Evolutionary conservation across 805 yeast species (phyloP).

Genomic region (Geotrichum ghanense): DNA sequence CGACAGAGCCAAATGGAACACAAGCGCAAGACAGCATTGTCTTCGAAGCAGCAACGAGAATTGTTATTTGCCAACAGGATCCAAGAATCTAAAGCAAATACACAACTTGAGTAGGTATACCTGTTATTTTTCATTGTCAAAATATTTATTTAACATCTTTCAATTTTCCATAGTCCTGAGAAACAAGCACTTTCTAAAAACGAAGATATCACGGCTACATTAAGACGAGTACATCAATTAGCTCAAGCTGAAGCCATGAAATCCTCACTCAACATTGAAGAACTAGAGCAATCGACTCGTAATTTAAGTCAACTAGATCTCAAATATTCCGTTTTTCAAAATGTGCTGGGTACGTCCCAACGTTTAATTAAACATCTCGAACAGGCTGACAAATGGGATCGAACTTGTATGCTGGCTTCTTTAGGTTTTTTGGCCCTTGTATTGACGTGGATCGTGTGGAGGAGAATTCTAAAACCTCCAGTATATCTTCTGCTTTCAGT

Average conservation of each 20-base stretch:
- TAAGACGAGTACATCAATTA: conserved; percentile 19
- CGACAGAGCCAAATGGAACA: conserved; percentile 16
- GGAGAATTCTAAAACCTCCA: conserved; percentile 29
- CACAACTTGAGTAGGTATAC: background rate
- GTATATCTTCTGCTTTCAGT: conserved; percentile 23
- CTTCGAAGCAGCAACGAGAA: conserved; percentile 13
- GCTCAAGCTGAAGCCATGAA: conserved; percentile 30
- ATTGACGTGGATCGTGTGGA: conserved; percentile 27
- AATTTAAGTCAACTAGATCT: conserved; percentile 22
- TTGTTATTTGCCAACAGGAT: conserved; percentile 10
- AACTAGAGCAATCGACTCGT: conserved; percentile 27
- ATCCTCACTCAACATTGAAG: conserved; percentile 26
- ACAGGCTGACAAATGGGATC: conserved; percentile 30
- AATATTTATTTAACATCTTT: no score
- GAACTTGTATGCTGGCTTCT: conserved; percentile 26
- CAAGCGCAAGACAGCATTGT: conserved; percentile 12
- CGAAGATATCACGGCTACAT: conserved; percentile 17
- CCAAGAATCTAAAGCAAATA: background rate
- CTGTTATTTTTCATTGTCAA: no score
- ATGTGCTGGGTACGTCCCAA: conserved; percentile 26
- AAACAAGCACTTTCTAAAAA: conserved; percentile 15
- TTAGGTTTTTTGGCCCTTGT: conserved; percentile 27
- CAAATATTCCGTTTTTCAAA: conserved; percentile 28
- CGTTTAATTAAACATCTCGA: conserved; percentile 27
- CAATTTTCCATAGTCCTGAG: conserved; percentile 12